These are phyloP conservation scores for Syzygium aromaticum DNA, from an alignment of 345 rosid genomes.

Conservation along the genomic window DNA sequence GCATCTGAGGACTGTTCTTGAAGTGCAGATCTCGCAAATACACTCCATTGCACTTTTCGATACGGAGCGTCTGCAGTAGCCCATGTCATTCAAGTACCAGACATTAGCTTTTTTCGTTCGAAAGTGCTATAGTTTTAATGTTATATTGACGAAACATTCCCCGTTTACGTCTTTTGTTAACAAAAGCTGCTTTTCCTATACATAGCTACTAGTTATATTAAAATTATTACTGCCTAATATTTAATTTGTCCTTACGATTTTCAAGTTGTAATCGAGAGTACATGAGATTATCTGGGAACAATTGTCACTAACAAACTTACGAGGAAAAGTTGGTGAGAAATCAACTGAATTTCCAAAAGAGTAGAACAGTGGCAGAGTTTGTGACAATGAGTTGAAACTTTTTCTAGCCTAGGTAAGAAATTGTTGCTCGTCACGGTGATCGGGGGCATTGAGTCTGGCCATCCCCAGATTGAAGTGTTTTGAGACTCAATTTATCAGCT, in stretches of 20 bases:
- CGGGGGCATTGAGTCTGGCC: not conserved
- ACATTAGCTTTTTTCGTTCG: not conserved
- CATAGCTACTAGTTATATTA: not conserved
- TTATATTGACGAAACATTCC: not conserved
- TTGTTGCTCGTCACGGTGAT: not conserved
- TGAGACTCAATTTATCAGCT: not conserved
- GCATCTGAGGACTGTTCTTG: conserved; percentile 5
- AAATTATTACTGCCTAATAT: not conserved
- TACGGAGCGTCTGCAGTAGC: not conserved
- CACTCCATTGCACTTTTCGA: not conserved
- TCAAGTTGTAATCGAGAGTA: not conserved
- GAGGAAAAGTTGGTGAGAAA: not conserved
- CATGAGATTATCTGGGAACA: not conserved
- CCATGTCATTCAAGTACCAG: not conserved
- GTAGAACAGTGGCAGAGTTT: not conserved
- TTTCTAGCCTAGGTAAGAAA: not conserved
- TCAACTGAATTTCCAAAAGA: not conserved
- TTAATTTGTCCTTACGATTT: not conserved
- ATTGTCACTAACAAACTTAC: not conserved
- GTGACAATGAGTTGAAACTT: not conserved
- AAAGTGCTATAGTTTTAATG: not conserved
- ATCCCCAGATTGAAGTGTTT: not conserved
- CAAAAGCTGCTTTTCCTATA: not conserved
- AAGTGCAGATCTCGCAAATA: not conserved
- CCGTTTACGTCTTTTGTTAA: not conserved